These are phyloP conservation scores for Vitis hybrid DNA, from an alignment of 177 flowering plant genomes.

Conservation along the genomic window DNA sequence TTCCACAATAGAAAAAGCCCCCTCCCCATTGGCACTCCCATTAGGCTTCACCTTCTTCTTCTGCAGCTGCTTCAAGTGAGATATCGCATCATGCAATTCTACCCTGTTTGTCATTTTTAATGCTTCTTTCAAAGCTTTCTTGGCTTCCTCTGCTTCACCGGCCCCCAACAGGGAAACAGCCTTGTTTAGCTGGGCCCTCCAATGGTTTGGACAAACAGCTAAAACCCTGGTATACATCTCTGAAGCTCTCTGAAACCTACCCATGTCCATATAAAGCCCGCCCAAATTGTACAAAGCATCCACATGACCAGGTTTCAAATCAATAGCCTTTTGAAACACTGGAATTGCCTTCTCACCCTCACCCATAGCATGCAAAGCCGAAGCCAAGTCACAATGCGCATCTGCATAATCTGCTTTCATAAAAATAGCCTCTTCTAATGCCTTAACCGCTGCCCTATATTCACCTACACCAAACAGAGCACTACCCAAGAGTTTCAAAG, in stretches of 20 bases:
- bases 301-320: conserved; percentile 88
- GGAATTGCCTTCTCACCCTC: conserved; percentile 91
- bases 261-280: conserved; percentile 85
- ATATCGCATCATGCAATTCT: conserved; percentile 82
- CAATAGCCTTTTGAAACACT: conserved; percentile 95
- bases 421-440: conserved; percentile 89
- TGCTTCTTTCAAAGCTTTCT: conserved; percentile 86
- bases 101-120: conserved; percentile 90
- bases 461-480: conserved; percentile 95
- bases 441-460: conserved; percentile 92
- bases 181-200: conserved; percentile 95
- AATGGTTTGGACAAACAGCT: conserved; percentile 84
- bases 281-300: conserved; percentile 94
- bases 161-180: conserved; percentile 89
- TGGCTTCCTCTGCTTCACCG: conserved; percentile 89
- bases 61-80: conserved; percentile 85
- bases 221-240: conserved; percentile 96
- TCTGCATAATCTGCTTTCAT: conserved; percentile 89
- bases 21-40: conserved; percentile 57
- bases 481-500: conserved; percentile 95
- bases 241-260: conserved; percentile 93
- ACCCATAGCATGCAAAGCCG: conserved; percentile 84
- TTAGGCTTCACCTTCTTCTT: conserved; percentile 67
- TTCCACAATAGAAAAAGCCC: conserved; percentile 61
- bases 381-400: conserved; percentile 96